These are phyloP conservation scores for Heliamphora pulchella DNA, from an alignment of 179 eudicot species.

Conservation along the genomic window DNA sequence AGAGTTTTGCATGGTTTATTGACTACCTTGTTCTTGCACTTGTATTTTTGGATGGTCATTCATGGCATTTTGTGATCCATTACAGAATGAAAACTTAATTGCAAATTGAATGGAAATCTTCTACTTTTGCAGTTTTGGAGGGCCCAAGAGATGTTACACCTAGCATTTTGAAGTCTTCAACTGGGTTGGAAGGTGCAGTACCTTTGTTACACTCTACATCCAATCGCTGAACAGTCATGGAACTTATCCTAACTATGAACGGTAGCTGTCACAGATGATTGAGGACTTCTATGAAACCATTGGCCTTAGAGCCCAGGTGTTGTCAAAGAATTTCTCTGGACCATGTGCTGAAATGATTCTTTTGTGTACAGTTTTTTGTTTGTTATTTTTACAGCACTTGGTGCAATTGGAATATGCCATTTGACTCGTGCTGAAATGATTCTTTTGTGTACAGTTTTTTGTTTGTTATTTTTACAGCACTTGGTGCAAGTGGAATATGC, in stretches of 20 bases:
- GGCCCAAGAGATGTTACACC: conserved; percentile 88
- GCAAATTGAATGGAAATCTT: neutral
- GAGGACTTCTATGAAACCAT: neutral
- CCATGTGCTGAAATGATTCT: neutral
- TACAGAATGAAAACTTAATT: neutral
- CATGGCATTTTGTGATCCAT: neutral
- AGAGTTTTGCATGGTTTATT: neutral
- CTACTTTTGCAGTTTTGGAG: conserved; percentile 55
- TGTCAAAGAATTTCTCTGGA: neutral
- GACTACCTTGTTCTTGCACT: neutral
- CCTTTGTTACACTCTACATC: neutral
- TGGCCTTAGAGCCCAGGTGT: neutral
- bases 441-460: neutral
- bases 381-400: neutral
- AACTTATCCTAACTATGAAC: neutral
- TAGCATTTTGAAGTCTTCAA: conserved; percentile 55
- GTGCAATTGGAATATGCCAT: conserved; percentile 10
- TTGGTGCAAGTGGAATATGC: conserved; percentile 2
- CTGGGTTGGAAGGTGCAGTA: conserved; percentile 79
- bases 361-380: neutral
- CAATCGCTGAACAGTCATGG: neutral
- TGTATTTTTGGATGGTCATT: neutral
- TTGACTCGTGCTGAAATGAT: neutral
- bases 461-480: neutral
- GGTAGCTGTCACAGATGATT: neutral